Evolutionary conservation across 2,329 filamentous ascomycete species (phyloP), one percentile per base, ranked within the genome.

Genomic region (Fusarium sp.): DNA sequence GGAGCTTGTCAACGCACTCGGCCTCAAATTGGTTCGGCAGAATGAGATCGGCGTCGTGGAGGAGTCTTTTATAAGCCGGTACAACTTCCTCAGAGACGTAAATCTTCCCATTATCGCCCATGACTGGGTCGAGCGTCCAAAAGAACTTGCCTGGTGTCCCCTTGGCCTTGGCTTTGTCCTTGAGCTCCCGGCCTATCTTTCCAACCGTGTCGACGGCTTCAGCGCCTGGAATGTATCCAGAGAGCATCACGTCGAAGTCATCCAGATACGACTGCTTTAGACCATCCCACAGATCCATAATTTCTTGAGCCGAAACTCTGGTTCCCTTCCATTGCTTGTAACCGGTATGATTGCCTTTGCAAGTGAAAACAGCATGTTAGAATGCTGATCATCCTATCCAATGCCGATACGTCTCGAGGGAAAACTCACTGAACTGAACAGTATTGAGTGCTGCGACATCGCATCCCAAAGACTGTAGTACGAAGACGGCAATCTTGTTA

Each of bases 1-100:
- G 9, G 21, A 33, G 25, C 17, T 7, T 31, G 10, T 36, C 13
- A 36, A 78, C 88, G 67, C 80, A 96, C 92, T 99, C 94, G 38
- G 93, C 92, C 79, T 99, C 95, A 67, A 97, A 99, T 69, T 98
- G 94, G 73, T 99, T 99, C 4, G 95, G 95, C 14, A 98, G 78
- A 52, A 99, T 96, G 66, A 99, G 76, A 75, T 99, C 95, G 3
- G 95, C 94, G 69, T 94, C 84, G 32, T 83, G 83, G 19, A 98
- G 80, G 53, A 97, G 81, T 21, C 81, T 81, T 77, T 92, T 94
- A 76, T 98, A 99, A 13, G 91, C 93, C 0, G 93, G 93, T 14
- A 98, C 91, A 4, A 96, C 92, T 63, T 96, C 92, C 68, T 94
- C 88, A 6, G 89, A 91, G 8, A 99, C 94, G 72, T 99, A 99